Evolutionary conservation across 345 rosid genomes (phyloP), one percentile per base, ranked within the genome.

Genomic region (Ceriops decandra): DNA sequence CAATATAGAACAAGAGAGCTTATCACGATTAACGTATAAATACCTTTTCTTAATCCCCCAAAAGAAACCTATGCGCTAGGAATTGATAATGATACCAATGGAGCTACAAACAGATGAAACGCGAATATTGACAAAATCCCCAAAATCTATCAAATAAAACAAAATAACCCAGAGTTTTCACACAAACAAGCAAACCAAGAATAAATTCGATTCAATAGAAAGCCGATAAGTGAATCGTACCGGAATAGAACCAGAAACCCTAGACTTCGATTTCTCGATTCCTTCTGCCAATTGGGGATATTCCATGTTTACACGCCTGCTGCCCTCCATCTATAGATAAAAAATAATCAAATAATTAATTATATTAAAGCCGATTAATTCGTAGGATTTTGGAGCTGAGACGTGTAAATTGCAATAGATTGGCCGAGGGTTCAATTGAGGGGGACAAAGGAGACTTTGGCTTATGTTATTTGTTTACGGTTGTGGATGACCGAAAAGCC

Each of bases 291-390:
- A 17, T n/a, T 21, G 57, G 10, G 6, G 21, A n/a, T 76, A 6
- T 51, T 57, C n/a, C 15, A 54, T 52, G 60, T 68, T 58, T 21
- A 28, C 60, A 57, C 63, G 47, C 47, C 47, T 49, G 63, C 49
- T 52, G 54, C 30, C 77, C 62, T 77, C 85, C 85, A 84, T 42
- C 47, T 42, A 11, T 42, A 42, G 11, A 42, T 16, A 11, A 11
- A 42, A 2, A 42, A 42, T 8, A 11, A 42, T 11, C 13, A 11
- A 42, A 42, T 10, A 42, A 2, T 36, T 9, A 13, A 42, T 42
- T 42, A 11, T 10, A 11, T 11, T 42, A 42, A 42, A 42, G 47
- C 13, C 10, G 1, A 10, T 10, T 42, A 42, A 42, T 42, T 42
- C 1, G 15, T 42, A 10, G 47, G 47, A 42, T 42, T 42, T 42